Evolutionary conservation across 345 rosid genomes (phyloP), one percentile per base, ranked within the genome.

Genomic region (Diplotaxis tenuifolia): DNA sequence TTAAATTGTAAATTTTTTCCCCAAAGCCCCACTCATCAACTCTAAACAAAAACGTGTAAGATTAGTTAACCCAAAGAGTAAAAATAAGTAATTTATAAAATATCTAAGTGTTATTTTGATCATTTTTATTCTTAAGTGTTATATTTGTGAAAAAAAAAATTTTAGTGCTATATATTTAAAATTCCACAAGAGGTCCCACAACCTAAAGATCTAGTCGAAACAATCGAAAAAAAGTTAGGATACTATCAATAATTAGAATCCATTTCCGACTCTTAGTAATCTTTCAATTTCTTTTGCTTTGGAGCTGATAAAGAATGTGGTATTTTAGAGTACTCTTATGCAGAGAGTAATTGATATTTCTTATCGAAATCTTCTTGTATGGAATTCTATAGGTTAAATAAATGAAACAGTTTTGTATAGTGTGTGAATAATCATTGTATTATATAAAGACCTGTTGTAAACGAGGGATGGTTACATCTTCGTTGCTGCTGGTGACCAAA

Each of bases 401-500:
- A 14, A 42, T 42, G 18, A 47, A 47, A 47, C 21, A 47, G 7
- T 6, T 47, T 6, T 47, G 53, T 7, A 16, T 47, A 47, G 2
- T 47, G 53, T 47, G 21, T 16, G 53, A 16, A 47, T 47, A 47
- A 47, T 47, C 9, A 47, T 47, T 14, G 18, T n/a, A 42, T 11
- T 28, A 14, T 19, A 8, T 5, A 27, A 47, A 47, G 22, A 91
- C 98, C 86, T 87, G 93, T 9, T 81, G 73, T 61, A 85, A 87
- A 29, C 25, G 76, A 15, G 93, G 95, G 42, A 88, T 82, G 62
- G 78, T 55, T 63, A 77, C 62, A 45, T 86, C 88, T 74, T 86
- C 83, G 83, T 89, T 91, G 83, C 88, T 89, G 61, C 18, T 42
- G 50, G 83, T 81, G 22, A 94, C 75, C 70, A 91, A 73, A 42